Base-by-base conservation (phyloP, 2,329 filamentous ascomycete species). In the Aspergillus alliaceus region DNA sequence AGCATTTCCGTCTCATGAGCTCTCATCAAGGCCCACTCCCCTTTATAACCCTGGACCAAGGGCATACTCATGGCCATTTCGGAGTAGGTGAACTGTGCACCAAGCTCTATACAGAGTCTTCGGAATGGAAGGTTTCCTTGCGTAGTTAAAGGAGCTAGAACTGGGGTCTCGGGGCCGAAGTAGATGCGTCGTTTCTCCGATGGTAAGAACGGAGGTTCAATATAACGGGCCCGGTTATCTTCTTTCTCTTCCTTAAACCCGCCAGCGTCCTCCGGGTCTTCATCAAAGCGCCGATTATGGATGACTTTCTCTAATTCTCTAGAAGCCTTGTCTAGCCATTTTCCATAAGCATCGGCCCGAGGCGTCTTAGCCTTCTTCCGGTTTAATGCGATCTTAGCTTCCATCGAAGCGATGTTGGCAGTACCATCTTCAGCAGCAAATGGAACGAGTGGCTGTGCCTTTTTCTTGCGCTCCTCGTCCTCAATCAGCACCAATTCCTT, bases 11-110 rank as follows among this genome's bases (percentile, higher is more conserved):
- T 90, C 71, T 92, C 87, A 71, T 99, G 95, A 3, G 91, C 91
- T 75, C 95, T 96, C 82, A 98, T 86, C 54, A 99, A 80, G 20
- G 95, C 92, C 95, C 95, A 99, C 78, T 99, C 95, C 1, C 88
- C 83, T 76, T 93, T 96, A 62, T 90, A 86, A 34, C 95, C 95
- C 74, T 97, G 92, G 6, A 99, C 83, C 40, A 99, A 78, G 9
- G 93, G 93, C 74, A 96, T 79, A 27, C 91, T 88, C 84, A 99
- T 90, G 4, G 93, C 95, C 95, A 99, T 99, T 76, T 99, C 95
- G 0, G 93, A 98, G 79, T 96, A 99, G 0, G 95, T 99, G 49
- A 96, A 82, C 70, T 97, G 90, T 27, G 92, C 93, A 34, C 95
- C 95, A 24, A 98, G 83, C 54, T 93, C 89, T 12, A 91, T 88